A percentile compares a stretch with the other conserved stretches of the same genome.
Conservation (phyloP, 345 rosid species). For the Citrus cavaleriei region DNA sequence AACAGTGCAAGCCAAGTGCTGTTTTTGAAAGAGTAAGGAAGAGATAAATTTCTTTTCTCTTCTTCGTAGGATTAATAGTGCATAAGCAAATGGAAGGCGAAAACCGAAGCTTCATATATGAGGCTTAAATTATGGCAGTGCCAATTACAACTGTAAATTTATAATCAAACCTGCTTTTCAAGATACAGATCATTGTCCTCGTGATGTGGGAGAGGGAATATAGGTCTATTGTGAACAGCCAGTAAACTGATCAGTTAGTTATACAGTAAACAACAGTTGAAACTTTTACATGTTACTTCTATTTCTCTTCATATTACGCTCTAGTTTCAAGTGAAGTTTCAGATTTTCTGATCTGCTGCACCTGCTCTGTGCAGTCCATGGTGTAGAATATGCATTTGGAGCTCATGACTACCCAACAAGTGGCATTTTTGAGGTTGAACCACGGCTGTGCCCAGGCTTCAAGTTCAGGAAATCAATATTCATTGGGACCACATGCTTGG, state of each 20-base stretch:
- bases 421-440: slow-evolving; percentile 96
- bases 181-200: neutral
- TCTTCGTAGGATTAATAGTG: neutral
- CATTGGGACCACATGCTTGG: slow-evolving; percentile 83
- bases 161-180: neutral
- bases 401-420: slow-evolving; percentile 87
- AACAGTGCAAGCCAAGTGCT: neutral
- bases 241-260: neutral
- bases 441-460: slow-evolving; percentile 91
- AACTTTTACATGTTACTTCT: neutral
- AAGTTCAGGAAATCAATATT: slow-evolving; percentile 84
- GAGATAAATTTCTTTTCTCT: neutral
- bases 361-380: slow-evolving; percentile 58
- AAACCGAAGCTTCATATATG: neutral
- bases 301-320: neutral
- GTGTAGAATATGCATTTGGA: slow-evolving; percentile 96
- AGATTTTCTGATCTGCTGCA: slow-evolving; percentile 3
- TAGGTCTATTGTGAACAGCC: neutral
- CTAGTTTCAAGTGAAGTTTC: neutral
- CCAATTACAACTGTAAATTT: neutral
- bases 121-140: neutral
- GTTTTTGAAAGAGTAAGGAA: neutral
- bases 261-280: neutral
- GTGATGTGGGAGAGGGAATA: neutral
- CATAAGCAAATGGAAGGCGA: neutral